These are phyloP conservation scores for Mycena galopus DNA, from an alignment of 768 basidiomycete genomes.

Conservation along the genomic window DNA sequence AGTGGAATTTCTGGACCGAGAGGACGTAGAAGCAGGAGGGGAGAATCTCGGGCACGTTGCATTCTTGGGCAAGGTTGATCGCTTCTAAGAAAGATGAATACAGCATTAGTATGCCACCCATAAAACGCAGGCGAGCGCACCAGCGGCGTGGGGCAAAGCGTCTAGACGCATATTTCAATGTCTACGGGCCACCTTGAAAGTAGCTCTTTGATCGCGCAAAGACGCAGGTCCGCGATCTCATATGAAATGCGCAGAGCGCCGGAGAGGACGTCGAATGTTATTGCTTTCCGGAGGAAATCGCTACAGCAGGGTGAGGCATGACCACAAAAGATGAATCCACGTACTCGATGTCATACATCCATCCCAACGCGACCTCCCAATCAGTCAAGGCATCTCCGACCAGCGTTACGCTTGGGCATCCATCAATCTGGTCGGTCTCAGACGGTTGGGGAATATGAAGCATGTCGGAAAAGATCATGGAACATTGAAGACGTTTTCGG, in stretches of 20 bases:
- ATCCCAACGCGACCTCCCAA: slow-evolving; percentile 45
- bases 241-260: slow-evolving; percentile 50
- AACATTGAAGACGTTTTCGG: slow-evolving; percentile 33
- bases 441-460: slow-evolving; percentile 48
- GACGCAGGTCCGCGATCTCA: slow-evolving; percentile 46
- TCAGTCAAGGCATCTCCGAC: slow-evolving; percentile 40
- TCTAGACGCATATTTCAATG: slow-evolving; percentile 42
- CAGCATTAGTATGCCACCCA: neutral
- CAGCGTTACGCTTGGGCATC: slow-evolving; percentile 46
- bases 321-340: slow-evolving; percentile 29
- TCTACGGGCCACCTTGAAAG: slow-evolving; percentile 47
- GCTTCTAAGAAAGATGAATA: slow-evolving; percentile 41
- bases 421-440: slow-evolving; percentile 46
- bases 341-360: slow-evolving; percentile 51
- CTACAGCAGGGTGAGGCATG: slow-evolving; percentile 27
- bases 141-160: slow-evolving; percentile 47
- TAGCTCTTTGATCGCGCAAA: slow-evolving; percentile 42
- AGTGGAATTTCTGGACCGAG: slow-evolving; percentile 46
- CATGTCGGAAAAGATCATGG: slow-evolving; percentile 51
- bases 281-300: slow-evolving; percentile 39
- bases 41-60: slow-evolving; percentile 50
- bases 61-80: slow-evolving; percentile 50
- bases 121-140: slow-evolving; percentile 35
- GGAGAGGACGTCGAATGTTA: slow-evolving; percentile 43
- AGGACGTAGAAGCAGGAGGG: slow-evolving; percentile 57